Evolutionary conservation across 1,139 yeast species (phyloP).

Genomic region (Pneumocystis oryctolagi): DNA sequence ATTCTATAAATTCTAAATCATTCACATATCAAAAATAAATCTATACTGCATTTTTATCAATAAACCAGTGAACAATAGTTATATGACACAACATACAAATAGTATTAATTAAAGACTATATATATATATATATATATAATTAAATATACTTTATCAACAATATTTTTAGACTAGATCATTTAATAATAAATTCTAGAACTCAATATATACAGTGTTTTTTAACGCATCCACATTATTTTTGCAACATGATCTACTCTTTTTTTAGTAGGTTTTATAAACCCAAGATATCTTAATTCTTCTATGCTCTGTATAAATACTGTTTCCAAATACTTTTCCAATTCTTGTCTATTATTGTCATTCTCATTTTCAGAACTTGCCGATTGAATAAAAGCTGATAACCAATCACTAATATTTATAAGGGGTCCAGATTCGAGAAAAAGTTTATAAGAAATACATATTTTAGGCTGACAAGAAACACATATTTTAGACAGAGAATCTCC

Average conservation of each 20-base stretch:
- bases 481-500: constrained; percentile 4
- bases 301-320: constrained; percentile 9
- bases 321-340: constrained; percentile 1
- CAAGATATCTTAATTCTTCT: constrained; percentile 12
- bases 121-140: not conserved
- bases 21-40: not conserved
- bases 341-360: constrained; percentile 2
- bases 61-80: not conserved
- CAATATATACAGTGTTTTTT: not conserved
- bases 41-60: not conserved
- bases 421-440: constrained; percentile 12
- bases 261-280: constrained; percentile 10
- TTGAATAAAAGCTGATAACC: constrained; percentile 10
- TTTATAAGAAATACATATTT: constrained; percentile 8
- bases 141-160: not conserved
- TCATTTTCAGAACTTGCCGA: not conserved
- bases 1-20: not conserved
- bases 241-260: constrained; percentile 13
- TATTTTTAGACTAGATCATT: not conserved
- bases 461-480: constrained; percentile 5
- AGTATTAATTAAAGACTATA: not conserved
- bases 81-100: not conserved
- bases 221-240: not conserved
- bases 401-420: constrained; percentile 12
- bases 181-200: not conserved